Conservation (phyloP, 1,284 basidiomycete species). For the Termitomyces sp. region DNA sequence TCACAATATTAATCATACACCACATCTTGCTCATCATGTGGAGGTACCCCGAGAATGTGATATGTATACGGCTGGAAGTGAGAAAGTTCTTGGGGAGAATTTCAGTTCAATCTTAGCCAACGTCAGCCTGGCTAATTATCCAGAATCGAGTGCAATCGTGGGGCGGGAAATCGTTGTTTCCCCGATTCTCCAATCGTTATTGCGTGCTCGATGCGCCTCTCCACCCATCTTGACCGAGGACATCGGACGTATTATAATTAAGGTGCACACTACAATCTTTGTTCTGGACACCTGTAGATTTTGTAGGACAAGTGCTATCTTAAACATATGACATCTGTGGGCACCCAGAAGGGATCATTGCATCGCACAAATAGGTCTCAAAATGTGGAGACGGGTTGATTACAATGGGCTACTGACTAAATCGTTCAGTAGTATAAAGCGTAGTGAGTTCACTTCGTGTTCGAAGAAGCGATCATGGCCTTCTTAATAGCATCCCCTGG, state of each 20-base stretch:
- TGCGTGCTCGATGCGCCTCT: not conserved
- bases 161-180: not conserved
- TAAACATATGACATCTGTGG: too few relatives aligned
- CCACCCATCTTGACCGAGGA: not conserved
- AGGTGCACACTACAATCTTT: not conserved
- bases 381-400: too few relatives aligned
- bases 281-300: not conserved
- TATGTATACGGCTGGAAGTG: not conserved
- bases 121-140: not conserved
- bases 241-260: not conserved
- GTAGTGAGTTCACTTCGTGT: too few relatives aligned
- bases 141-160: not conserved
- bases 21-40: not conserved
- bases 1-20: not conserved
- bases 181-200: not conserved
- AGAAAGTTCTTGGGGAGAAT: not conserved
- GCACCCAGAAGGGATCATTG: too few relatives aligned
- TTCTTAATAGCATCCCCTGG: not conserved
- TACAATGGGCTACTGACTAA: too few relatives aligned
- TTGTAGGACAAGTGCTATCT: not conserved
- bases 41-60: not conserved
- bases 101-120: not conserved
- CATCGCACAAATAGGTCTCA: too few relatives aligned
- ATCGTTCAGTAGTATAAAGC: too few relatives aligned
- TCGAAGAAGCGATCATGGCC: not conserved